Evolutionary conservation across 176 grass and related monocot species (phyloP), one percentile per base, ranked within the genome.

Genomic region (Hordeum vulgare): DNA sequence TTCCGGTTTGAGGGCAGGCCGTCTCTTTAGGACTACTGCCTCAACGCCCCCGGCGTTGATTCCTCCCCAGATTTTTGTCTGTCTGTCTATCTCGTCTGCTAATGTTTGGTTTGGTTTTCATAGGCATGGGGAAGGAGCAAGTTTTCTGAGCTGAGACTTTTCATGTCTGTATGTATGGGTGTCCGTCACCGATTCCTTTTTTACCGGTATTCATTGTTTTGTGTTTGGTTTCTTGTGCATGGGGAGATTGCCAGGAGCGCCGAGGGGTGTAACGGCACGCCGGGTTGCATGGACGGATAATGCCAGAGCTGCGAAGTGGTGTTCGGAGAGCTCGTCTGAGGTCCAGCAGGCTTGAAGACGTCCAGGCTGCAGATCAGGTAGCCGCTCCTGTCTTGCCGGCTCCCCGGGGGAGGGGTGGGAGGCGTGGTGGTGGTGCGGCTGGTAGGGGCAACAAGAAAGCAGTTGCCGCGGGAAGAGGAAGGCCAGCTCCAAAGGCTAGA

Each of bases 281-380:
- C 81, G 72, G 89, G 59, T 94, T 94, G 82, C 72, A 94, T 94
- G 89, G 94, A 77, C 80, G 66, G 87, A 83, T 68, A 85, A 94
- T 97, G 94, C 91, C 89, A 84, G 76, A 94, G 78, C 74, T 92
- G 85, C 80, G 85, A 56, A 88, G 91, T 82, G 89, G 91, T 64
- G 87, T 77, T 70, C 76, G 71, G 45, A 90, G 82, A 90, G 89
- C 88, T 79, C 81, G 85, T 63, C 29, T 90, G 39, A 91, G 76
- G 83, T 90, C 85, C 31, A 84, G 89, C 33, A 91, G 91, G 90
- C 75, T 64, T 71, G 64, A 37, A 45, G 74, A 79, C 81, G 15
- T 61, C 75, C 82, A 84, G 88, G 87, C 65, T 37, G 76, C 86
- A 44, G 77, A 75, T 24, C 76, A 29, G 85, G 89, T 80, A 81